phyloP scores from a whole-genome alignment of 2,329 filamentous ascomycete species.

The Colletotrichum brevisporum region DNA sequence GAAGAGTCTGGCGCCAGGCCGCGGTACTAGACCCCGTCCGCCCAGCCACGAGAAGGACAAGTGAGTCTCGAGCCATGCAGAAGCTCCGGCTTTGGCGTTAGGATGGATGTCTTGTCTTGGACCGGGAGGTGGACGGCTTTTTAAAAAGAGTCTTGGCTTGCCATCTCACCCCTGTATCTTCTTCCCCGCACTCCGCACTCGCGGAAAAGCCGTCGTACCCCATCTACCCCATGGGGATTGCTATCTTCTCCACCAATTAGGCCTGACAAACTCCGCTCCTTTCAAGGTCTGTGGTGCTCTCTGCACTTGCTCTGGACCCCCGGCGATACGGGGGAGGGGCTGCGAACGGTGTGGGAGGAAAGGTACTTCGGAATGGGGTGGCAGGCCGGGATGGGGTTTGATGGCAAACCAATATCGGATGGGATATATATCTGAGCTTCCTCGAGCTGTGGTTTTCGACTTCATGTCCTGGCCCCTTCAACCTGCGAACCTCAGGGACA shows the following conservation, averaged over 20 bases:
- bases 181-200: slow-evolving; percentile 37
- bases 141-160: slow-evolving; percentile 24
- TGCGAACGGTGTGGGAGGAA: slow-evolving; percentile 10
- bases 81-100: slow-evolving; percentile 5
- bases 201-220: slow-evolving; percentile 36
- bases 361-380: not conserved
- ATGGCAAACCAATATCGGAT: not conserved
- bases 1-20: not conserved
- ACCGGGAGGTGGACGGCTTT: slow-evolving; percentile 11
- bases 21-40: slow-evolving; percentile 19
- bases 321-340: slow-evolving; percentile 5
- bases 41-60: not conserved
- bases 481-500: slow-evolving; percentile 1
- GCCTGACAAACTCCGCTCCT: slow-evolving; percentile 19
- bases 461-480: slow-evolving; percentile 1
- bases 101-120: slow-evolving; percentile 1
- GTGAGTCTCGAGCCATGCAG: not conserved
- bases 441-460: not conserved
- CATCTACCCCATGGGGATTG: slow-evolving; percentile 36
- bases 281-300: not conserved
- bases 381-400: not conserved
- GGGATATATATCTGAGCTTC: slow-evolving; percentile 22
- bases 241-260: slow-evolving; percentile 33
- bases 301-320: slow-evolving; percentile 5
- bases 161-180: not conserved